These are phyloP conservation scores for Alternaria triticina DNA, from an alignment of 2,329 filamentous ascomycete species.

Conservation along the genomic window DNA sequence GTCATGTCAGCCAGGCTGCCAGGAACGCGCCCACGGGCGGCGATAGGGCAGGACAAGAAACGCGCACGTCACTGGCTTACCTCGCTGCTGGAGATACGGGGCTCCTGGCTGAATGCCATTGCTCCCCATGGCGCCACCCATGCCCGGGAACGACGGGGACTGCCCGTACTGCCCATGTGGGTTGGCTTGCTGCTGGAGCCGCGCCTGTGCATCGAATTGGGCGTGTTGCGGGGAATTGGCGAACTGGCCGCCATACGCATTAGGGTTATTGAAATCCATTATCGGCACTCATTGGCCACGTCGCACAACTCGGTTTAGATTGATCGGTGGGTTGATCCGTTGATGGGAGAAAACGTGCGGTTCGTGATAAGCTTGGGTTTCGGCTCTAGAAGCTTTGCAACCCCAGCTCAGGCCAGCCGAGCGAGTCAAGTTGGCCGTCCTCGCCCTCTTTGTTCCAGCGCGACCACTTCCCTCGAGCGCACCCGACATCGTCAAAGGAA, in stretches of 20 bases:
- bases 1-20: constrained; percentile 20
- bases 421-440: constrained; percentile 9
- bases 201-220: constrained; percentile 43
- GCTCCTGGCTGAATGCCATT: constrained; percentile 42
- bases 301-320: constrained; percentile 49
- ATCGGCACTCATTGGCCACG: constrained; percentile 46
- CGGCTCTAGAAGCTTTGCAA: constrained; percentile 6
- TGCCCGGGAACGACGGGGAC: constrained; percentile 33
- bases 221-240: constrained; percentile 42
- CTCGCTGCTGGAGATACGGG: constrained; percentile 45
- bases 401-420: constrained; percentile 14
- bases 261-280: constrained; percentile 50
- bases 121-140: constrained; percentile 19
- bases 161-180: constrained; percentile 44
- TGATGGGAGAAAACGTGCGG: constrained; percentile 36
- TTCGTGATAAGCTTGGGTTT: constrained; percentile 39
- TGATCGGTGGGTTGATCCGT: constrained; percentile 37
- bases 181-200: constrained; percentile 42
- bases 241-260: constrained; percentile 44
- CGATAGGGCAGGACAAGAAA: constrained; percentile 18
- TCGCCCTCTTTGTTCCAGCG: neutral
- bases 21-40: constrained; percentile 17
- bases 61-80: constrained; percentile 39
- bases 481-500: neutral
- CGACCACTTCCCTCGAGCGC: neutral